Evolutionary conservation across 257 asterid species (phyloP), one percentile per base, ranked within the genome.

Genomic region (Primulina tabacum): DNA sequence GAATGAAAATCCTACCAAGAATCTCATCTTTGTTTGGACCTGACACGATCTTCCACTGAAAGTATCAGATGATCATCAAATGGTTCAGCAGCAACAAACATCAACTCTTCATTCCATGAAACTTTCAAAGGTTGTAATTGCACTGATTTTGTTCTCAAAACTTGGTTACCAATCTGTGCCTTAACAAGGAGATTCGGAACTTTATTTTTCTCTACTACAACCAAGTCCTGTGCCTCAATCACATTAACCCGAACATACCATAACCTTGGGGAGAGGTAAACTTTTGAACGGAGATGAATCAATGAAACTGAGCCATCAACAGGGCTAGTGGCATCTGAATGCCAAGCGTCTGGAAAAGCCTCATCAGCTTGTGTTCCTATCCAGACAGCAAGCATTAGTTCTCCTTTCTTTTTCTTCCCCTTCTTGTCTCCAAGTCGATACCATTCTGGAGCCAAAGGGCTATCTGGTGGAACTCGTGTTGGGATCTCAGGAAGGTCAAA

Each of bases 361-460:
- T 90, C 96, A 47, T 92, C 98, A 16, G 98, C 98, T 76, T 92
- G 98, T 33, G 98, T 90, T 66, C 98, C 98, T 61, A 85, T 75
- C 98, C 98, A 92, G 6, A 92, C 92, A 34, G 96, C 97, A 20
- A 92, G 81, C 98, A 92, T 90, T 62, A 92, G 62, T 60, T 92
- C 98, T 12, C 98, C 93, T 33, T 75, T 79, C 73, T 72, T 76
- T 56, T 92, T 92, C 57, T 86, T 85, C 40, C 95, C 88, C 50
- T 85, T 85, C 77, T 79, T 85, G 82, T 83, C 73, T 82, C 84
- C 95, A 38, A 92, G 83, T 17, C 82, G 86, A 71, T 90, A 83
- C 98, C 98, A 92, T 63, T 90, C 89, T 14, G 98, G 97, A 70
- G 98, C 98, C 85, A 92, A 79, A 8, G 97, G 98, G 80, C 98